phyloP scores from a whole-genome alignment of 2,329 filamentous ascomycete species.

The Exutisphaerella laricina region DNA sequence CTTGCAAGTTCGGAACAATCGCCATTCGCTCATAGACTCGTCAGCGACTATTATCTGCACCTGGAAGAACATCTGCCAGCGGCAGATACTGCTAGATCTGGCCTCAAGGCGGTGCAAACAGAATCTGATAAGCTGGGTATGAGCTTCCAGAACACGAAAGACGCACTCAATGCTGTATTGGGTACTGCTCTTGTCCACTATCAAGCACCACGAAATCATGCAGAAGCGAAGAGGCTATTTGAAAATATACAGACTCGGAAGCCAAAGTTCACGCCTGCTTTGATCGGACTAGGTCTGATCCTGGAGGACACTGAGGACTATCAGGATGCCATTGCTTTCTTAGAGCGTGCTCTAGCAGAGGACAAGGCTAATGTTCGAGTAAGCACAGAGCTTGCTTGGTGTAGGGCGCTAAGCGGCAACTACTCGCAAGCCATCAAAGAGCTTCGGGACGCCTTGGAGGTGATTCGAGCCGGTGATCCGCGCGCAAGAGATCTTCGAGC shows the following conservation, averaged over 20 bases:
- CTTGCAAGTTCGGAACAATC: slow-evolving; percentile 54
- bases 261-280: slow-evolving; percentile 66
- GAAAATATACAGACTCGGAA: slow-evolving; percentile 73
- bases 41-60: slow-evolving; percentile 75
- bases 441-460: slow-evolving; percentile 62
- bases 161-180: slow-evolving; percentile 70
- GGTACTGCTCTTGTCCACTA: slow-evolving; percentile 87
- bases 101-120: slow-evolving; percentile 54
- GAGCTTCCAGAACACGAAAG: slow-evolving; percentile 61
- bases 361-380: slow-evolving; percentile 72
- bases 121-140: slow-evolving; percentile 65
- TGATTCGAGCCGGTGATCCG: slow-evolving; percentile 57
- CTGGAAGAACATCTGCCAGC: slow-evolving; percentile 80
- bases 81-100: slow-evolving; percentile 73
- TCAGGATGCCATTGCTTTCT: slow-evolving; percentile 70
- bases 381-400: slow-evolving; percentile 85
- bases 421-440: slow-evolving; percentile 62
- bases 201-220: slow-evolving; percentile 82
- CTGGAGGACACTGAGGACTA: slow-evolving; percentile 92
- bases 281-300: slow-evolving; percentile 87
- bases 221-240: slow-evolving; percentile 81
- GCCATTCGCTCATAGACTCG: slow-evolving; percentile 73
- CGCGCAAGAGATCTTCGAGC: slow-evolving; percentile 68
- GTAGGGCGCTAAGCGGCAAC: slow-evolving; percentile 76
- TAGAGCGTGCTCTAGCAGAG: slow-evolving; percentile 67